Evolutionary conservation across 1,284 basidiomycete genomes (phyloP), one percentile per base, ranked within the genome.

Genomic region (Pulchroboletus neoregius): DNA sequence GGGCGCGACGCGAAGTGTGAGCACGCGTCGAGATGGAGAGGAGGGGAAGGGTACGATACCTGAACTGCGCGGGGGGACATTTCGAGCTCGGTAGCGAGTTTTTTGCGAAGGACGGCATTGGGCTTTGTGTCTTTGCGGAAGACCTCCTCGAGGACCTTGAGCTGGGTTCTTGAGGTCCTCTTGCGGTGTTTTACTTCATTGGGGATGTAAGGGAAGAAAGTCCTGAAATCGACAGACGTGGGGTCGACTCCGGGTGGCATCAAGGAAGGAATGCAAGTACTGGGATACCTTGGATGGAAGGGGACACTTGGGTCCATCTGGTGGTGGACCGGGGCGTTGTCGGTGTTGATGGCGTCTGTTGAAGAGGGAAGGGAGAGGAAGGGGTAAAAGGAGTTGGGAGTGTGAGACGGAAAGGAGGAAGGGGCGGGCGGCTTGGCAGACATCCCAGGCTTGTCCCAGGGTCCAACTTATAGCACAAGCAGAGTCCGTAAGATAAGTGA

Each of bases 41-140:
- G 51, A 45, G 40, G 42, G 35, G 30, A 31, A 46, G 55, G 41
- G 33, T 45, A 68, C 4, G 82, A 59, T 53, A 94, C 93, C 78
- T 97, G 94, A 2, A 97, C 90, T 35, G 91, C 91, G 50, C 94
- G 75, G 20, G 91, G 82, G 16, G 89, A 91, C 92, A 97, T 97
- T 53, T 84, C 85, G 39, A 96, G 79, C 68, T 91, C 76, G 7
- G 75, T 71, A 0, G 92, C 87, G 40, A 97, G 79, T 54, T 80
- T 74, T 62, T 88, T 89, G 55, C 94, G 79, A 37, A 88, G 71
- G 12, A 76, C 71, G 43, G 86, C 87, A 66, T 93, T 92, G 13
- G 94, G 94, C 66, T 96, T 95, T 37, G 90, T 89, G 68, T 93
- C 90, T 54, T 77, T 75, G 57, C 80, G 80, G 69, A 94, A 96